Base-by-base conservation (phyloP, 163 green algal species). In the Scenedesmus sp. region DNA sequence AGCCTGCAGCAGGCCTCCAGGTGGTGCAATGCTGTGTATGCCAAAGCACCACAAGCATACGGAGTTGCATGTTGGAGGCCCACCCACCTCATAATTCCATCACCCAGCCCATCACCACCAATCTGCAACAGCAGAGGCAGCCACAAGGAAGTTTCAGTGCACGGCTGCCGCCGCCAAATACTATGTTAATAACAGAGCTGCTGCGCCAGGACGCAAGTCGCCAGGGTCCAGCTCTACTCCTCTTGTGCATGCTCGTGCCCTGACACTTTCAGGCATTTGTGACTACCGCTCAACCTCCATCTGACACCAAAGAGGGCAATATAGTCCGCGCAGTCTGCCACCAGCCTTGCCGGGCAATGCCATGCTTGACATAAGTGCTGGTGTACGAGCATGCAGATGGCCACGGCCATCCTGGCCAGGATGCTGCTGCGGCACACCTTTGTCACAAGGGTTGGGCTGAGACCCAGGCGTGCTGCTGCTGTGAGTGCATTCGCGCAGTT, bases 401-500 rank as follows among this genome's bases (percentile, higher is more conserved):
- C n/a, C n/a, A n/a, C n/a, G n/a, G n/a, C n/a, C n/a, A n/a, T n/a
- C n/a, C n/a, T n/a, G 6, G 37, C 1, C 30, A 20, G 30, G 5
- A 76, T 13, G 33, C 72, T 42, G 40, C 73, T 87, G 76, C 35
- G 33, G 61, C 49, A 5, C 89, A 94, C 94, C 94, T 97, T 97
- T 44, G 92, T 94, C 0, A 99, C 88, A 1, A 99, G 94, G 15
- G 56, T 59, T 0, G 97, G 90, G 1, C 80, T 43, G 44, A 99
- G 90, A 10, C 98, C 98, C 65, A 99, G 94, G 2, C 97, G 95
- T 0, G 98, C 96, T 4, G 96, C 96, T 22, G 96, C 97, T 13
- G 98, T 99, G 35, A 99, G 92, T 15, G 97, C 97, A 89, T 99
- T 99, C 61, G 95, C 98, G 72, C 94, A 97, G 91, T 99, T 99